Evolutionary conservation across 2,329 filamentous ascomycete genomes (phyloP), one percentile per base, ranked within the genome.

Genomic region (Calonectria pteridis): DNA sequence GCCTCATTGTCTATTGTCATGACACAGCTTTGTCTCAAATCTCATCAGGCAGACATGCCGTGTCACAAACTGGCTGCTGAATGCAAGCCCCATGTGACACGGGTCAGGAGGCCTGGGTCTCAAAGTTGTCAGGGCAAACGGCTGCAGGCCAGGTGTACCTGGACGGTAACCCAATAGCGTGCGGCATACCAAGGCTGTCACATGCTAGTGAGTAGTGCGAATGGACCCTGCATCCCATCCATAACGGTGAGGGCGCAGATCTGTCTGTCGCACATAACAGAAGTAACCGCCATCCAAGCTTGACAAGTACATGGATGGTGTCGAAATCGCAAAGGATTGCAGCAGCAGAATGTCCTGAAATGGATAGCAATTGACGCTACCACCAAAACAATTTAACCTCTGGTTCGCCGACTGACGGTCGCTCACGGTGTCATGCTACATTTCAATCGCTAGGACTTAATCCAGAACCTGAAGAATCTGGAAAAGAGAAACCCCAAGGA

Each of bases 201-300:
- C 55, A 62, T 62, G 55, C 55, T 26, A 26, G 37, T 62, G 35
- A 23, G 20, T 18, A 9, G 18, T 62, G 33, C 55, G 14, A 40
- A 46, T 46, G 43, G 43, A 40, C 33, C 55, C 55, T 62, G 70
- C 70, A 72, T 37, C 35, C 28, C 6, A n/a, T 28, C 68, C 43
- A 31, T 20, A 33, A 50, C 50, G 62, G 50, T 37, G 55, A 28
- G 3, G 37, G 53, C 33, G 23, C 53, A 33, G 37, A 33, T 23
- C 33, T 28, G 6, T 50, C 53, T 35, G 29, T 31, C 29, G 23
- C 33, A 20, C 11, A 20, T 26, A 28, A 16, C 55, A 40, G 7
- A 40, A 18, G 14, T 6, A n/a, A 40, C 37, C 29, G 55, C 33
- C 26, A 28, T 26, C n/a, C 33, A 29, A 62, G 18, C 20, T 40